A percentile compares a stretch with the other conserved stretches of the same genome.
Conservation (phyloP, 768 basidiomycete genomes). For the Lyophyllum atratum region DNA sequence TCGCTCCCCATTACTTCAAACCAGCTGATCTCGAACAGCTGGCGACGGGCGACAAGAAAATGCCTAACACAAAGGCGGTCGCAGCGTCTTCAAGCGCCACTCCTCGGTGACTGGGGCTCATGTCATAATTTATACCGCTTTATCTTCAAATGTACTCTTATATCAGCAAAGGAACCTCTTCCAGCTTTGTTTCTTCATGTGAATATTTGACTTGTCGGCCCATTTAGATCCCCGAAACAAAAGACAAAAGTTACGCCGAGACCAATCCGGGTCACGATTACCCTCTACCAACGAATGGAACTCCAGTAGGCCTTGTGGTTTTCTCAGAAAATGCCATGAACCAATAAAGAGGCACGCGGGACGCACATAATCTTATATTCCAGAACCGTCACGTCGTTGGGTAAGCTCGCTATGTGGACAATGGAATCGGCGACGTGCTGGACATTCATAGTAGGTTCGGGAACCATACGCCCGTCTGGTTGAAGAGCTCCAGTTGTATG, state of each 20-base stretch:
- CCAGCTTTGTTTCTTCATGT: background rate
- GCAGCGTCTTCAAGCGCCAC: conserved; percentile 38
- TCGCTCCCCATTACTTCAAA: conserved; percentile 97
- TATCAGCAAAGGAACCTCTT: background rate
- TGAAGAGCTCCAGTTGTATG: conserved; percentile 59
- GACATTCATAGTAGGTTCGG: conserved; percentile 71
- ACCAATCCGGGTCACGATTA: conserved; percentile 3
- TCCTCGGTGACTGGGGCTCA: conserved; percentile 14
- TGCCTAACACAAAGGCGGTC: conserved; percentile 85
- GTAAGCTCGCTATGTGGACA: conserved; percentile 71
- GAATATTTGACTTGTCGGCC: background rate
- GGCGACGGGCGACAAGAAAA: conserved; percentile 83
- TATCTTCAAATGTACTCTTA: conserved; percentile 15
- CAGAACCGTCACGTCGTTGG: conserved; percentile 68
- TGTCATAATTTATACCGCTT: conserved; percentile 1
- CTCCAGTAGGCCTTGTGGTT: conserved; percentile 23
- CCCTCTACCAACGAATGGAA: conserved; percentile 31
- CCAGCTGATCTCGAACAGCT: conserved; percentile 79
- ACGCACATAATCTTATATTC: conserved; percentile 76
- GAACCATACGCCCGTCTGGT: conserved; percentile 58
- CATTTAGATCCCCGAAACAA: background rate
- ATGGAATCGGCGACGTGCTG: conserved; percentile 71
- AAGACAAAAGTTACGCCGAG: background rate
- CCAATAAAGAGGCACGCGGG: background rate
- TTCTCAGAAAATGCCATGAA: background rate